A percentile compares a stretch with the other conserved stretches of the same genome.
These are phyloP conservation scores for Coprinellus aureogranulatus DNA, from an alignment of 768 basidiomycete species.

Conservation along the genomic window DNA sequence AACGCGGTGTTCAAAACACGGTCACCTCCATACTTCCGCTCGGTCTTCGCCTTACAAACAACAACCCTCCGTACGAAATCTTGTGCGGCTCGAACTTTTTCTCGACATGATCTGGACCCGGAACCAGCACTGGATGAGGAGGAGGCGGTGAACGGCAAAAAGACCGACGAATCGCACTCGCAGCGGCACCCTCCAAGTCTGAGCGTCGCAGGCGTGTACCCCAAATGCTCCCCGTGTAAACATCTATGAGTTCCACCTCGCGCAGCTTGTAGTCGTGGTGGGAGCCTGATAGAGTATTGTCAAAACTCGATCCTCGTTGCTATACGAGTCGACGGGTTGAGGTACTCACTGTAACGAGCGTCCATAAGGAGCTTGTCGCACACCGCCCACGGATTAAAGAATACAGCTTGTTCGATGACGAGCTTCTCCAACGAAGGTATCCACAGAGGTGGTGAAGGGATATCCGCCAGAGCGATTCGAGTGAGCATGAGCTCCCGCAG, in stretches of 20 bases:
- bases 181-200: slow-evolving; percentile 43
- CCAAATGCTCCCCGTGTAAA: slow-evolving; percentile 58
- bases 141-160: no score
- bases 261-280: slow-evolving; percentile 24
- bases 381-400: slow-evolving; percentile 39
- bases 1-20: slow-evolving; percentile 21
- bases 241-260: slow-evolving; percentile 47
- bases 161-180: slow-evolving; percentile 4
- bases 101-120: no score
- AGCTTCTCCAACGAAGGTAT: slow-evolving; percentile 41
- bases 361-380: slow-evolving; percentile 16
- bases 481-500: slow-evolving; percentile 46
- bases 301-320: no score
- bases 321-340: no score
- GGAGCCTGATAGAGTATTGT: neutral
- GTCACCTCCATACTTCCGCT: slow-evolving; percentile 55
- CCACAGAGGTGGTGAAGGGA: slow-evolving; percentile 20
- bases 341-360: no score
- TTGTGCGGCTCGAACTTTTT: slow-evolving; percentile 15
- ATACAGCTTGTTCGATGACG: slow-evolving; percentile 49
- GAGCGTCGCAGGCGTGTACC: slow-evolving; percentile 48
- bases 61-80: slow-evolving; percentile 39
- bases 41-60: slow-evolving; percentile 49
- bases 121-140: no score
- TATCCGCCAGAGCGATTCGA: slow-evolving; percentile 30